These are phyloP conservation scores for Tetrahymena thermophila DNA, from an alignment of 73 alveolate genomes.

Conservation along the genomic window DNA sequence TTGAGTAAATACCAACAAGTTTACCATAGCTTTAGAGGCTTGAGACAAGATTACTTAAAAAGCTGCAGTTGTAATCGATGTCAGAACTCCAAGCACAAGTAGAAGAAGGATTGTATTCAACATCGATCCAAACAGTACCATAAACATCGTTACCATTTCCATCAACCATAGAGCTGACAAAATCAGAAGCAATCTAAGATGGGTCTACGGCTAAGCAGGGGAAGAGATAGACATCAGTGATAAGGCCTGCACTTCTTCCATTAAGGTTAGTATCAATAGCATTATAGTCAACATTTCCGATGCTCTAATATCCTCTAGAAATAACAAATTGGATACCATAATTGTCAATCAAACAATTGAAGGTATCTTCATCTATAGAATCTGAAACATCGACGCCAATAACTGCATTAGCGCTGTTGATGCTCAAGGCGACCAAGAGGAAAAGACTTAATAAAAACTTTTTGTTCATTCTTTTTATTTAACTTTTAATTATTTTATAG, in stretches of 20 bases:
- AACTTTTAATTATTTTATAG: no score
- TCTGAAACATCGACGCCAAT: background rate
- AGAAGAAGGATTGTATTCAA: constrained; percentile 63
- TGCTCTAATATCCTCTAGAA: constrained; percentile 61
- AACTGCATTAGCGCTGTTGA: background rate
- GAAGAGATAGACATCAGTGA: constrained; percentile 71
- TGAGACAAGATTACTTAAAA: constrained; percentile 31
- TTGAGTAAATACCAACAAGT: constrained; percentile 57
- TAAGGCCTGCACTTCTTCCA: constrained; percentile 65
- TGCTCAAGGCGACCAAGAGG: background rate
- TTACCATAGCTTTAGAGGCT: constrained; percentile 46
- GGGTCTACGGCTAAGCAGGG: constrained; percentile 47
- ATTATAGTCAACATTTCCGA: constrained; percentile 61
- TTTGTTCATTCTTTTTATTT: background rate
- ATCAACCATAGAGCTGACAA: constrained; percentile 31
- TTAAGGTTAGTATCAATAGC: constrained; percentile 46
- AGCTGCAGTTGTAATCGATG: constrained; percentile 49
- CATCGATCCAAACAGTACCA: constrained; percentile 73
- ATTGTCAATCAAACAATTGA: background rate
- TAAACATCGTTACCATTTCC: constrained; percentile 35
- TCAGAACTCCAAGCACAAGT: constrained; percentile 58
- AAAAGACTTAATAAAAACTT: background rate
- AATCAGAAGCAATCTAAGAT: background rate
- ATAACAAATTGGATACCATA: constrained; percentile 52
- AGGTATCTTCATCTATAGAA: background rate